Conservation (phyloP, 768 basidiomycete species). For the Auriscalpium vulgare region DNA sequence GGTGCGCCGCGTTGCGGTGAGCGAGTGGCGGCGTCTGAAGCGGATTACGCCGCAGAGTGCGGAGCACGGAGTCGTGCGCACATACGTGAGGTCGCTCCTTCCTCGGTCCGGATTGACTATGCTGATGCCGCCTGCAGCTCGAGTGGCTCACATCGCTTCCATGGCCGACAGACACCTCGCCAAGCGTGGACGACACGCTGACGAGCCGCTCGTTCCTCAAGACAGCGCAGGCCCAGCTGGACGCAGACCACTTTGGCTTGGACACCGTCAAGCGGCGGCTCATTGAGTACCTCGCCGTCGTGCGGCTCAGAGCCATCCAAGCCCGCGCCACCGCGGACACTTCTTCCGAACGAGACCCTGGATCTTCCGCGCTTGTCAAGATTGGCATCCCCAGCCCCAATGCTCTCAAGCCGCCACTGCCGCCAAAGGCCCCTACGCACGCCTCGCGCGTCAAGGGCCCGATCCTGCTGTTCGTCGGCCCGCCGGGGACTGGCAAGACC, state of each 20-base stretch:
- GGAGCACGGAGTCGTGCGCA: conserved; percentile 83
- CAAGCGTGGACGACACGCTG: conserved; percentile 28
- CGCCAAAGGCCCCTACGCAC: neutral
- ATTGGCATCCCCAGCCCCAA: conserved; percentile 10
- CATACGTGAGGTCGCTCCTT: conserved; percentile 45
- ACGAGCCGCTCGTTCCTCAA: conserved; percentile 53
- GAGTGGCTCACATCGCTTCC: conserved; percentile 87
- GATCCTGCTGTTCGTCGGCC: conserved; percentile 81
- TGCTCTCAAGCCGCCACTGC: conserved; percentile 7
- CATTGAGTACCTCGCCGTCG: conserved; percentile 88
- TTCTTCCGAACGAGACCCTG: conserved; percentile 11
- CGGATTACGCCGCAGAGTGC: conserved; percentile 87
- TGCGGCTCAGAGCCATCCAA: conserved; percentile 37
- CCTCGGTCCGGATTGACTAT: too few relatives aligned
- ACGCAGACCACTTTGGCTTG: conserved; percentile 86
- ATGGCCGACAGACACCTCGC: conserved; percentile 54
- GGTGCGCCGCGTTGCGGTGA: conserved; percentile 71
- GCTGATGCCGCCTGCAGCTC: conserved; percentile 39
- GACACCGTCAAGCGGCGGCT: conserved; percentile 88
- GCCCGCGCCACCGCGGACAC: conserved; percentile 11
- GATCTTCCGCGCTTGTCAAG: conserved; percentile 8
- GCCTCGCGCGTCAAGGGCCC: conserved; percentile 56
- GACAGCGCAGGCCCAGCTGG: conserved; percentile 71
- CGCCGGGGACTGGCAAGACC: conserved; percentile 88
- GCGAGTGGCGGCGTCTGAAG: conserved; percentile 79